These are phyloP conservation scores for Dactylellina cionopaga DNA, from an alignment of 2,329 filamentous ascomycete species.

Conservation along the genomic window DNA sequence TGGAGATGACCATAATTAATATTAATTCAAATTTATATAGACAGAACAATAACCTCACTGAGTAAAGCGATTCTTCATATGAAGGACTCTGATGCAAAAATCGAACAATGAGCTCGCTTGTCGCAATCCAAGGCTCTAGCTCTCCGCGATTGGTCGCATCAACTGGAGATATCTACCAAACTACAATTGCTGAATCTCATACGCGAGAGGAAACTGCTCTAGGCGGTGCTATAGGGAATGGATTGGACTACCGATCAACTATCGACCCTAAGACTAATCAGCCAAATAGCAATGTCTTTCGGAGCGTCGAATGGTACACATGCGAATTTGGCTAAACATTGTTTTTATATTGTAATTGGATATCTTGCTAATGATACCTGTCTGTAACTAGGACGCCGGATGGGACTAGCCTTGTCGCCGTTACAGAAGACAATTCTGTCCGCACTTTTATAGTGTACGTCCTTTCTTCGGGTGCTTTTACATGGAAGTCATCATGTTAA, in stretches of 20 bases:
- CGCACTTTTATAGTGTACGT: slow-evolving; percentile 63
- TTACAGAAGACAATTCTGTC: slow-evolving; percentile 61
- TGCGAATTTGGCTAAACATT: too few relatives aligned
- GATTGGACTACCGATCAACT: slow-evolving; percentile 15
- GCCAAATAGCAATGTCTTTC: slow-evolving; percentile 59
- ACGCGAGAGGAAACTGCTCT: slow-evolving; percentile 30
- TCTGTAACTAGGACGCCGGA: slow-evolving; percentile 60
- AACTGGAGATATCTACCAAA: slow-evolving; percentile 50
- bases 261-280: neutral
- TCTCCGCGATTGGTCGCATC: slow-evolving; percentile 54
- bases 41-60: neutral
- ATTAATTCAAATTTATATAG: neutral
- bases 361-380: neutral
- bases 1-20: neutral
- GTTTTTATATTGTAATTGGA: too few relatives aligned
- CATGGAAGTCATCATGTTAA: neutral
- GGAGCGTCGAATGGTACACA: slow-evolving; percentile 59
- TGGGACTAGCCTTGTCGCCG: slow-evolving; percentile 64
- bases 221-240: slow-evolving; percentile 21
- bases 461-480: neutral
- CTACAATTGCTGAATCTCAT: slow-evolving; percentile 40
- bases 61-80: too few relatives aligned
- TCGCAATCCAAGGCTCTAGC: neutral
- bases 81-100: too few relatives aligned
- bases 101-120: too few relatives aligned